A percentile compares a stretch with the other conserved stretches of the same genome.
Evolutionary conservation across 768 basidiomycete genomes (phyloP).

Genomic region (Cytidiella melzeri): DNA sequence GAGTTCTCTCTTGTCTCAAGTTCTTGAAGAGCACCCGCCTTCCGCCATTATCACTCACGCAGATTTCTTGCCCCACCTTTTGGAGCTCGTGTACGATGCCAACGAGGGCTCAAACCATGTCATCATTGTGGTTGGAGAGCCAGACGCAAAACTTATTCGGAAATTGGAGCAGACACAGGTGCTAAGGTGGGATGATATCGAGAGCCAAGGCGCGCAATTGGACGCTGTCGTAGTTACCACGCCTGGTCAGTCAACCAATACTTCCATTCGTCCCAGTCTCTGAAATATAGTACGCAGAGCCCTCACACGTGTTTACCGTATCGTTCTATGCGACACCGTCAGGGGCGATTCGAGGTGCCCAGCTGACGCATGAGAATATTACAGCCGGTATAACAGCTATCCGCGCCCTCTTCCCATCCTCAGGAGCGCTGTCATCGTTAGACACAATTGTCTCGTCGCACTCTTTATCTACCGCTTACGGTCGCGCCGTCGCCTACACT

Average conservation of each 20-base stretch:
- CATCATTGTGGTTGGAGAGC: constrained; percentile 69
- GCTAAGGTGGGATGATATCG: constrained; percentile 62
- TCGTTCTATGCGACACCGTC: constrained; percentile 52
- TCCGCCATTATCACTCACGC: constrained; percentile 71
- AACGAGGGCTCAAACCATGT: constrained; percentile 42
- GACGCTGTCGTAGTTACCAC: constrained; percentile 37
- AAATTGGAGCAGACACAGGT: constrained; percentile 50
- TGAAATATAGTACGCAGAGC: constrained; percentile 32
- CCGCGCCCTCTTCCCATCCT: constrained; percentile 68
- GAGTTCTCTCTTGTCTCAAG: constrained; percentile 51
- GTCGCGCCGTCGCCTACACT: constrained; percentile 73
- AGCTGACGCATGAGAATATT: constrained; percentile 77
- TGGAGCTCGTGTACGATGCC: constrained; percentile 67
- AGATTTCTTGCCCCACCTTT: constrained; percentile 56
- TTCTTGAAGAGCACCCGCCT: constrained; percentile 60
- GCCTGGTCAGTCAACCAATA: constrained; percentile 43
- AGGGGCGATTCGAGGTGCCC: constrained; percentile 52
- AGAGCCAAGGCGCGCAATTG: constrained; percentile 53
- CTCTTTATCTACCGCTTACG: constrained; percentile 68
- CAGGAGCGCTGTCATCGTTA: constrained; percentile 57
- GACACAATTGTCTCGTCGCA: constrained; percentile 79
- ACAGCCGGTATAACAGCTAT: constrained; percentile 85
- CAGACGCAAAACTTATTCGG: constrained; percentile 34
- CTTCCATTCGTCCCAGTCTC: neutral
- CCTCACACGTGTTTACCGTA: constrained; percentile 60